phyloP scores from a whole-genome alignment of 2,329 filamentous ascomycete genomes.

The Apiospora malaysiana region DNA sequence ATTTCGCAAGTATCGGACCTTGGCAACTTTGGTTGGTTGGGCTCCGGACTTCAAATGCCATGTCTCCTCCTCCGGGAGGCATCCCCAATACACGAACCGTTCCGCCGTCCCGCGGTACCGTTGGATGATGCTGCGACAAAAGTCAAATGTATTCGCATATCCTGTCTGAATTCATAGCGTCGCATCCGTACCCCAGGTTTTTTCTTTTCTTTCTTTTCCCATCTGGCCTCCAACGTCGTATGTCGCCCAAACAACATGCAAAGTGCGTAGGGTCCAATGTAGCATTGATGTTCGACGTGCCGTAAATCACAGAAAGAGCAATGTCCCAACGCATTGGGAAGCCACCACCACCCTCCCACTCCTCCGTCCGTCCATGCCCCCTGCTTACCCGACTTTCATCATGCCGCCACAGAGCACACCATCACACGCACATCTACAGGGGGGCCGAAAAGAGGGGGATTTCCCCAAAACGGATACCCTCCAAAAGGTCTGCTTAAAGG shows the following conservation, averaged over 20 bases:
- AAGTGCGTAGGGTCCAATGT: constrained; percentile 6
- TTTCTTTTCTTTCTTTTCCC: too few species aligned
- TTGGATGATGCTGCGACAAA: not conserved
- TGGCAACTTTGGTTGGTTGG: not conserved
- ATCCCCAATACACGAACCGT: not conserved
- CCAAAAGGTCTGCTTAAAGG: not conserved
- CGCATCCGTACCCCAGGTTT: constrained; percentile 10
- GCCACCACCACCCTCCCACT: not conserved
- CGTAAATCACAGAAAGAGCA: constrained; percentile 2
- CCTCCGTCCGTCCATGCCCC: not conserved
- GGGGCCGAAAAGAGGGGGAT: not conserved
- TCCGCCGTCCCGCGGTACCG: not conserved
- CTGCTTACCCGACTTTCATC: constrained; percentile 9
- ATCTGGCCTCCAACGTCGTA: too few species aligned
- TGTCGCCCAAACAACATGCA: not conserved
- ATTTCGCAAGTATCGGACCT: not conserved
- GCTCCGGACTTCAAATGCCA: not conserved
- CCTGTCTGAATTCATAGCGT: not conserved
- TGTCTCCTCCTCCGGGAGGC: not conserved
- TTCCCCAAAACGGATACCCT: not conserved
- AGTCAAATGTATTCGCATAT: not conserved
- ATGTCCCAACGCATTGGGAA: constrained; percentile 1
- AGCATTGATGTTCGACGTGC: not conserved
- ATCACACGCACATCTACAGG: not conserved
- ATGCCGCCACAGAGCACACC: constrained; percentile 2